Evolutionary conservation across 495 filamentous ascomycete species (phyloP), one percentile per base, ranked within the genome.

Genomic region (Rhizodiscina lignyota): DNA sequence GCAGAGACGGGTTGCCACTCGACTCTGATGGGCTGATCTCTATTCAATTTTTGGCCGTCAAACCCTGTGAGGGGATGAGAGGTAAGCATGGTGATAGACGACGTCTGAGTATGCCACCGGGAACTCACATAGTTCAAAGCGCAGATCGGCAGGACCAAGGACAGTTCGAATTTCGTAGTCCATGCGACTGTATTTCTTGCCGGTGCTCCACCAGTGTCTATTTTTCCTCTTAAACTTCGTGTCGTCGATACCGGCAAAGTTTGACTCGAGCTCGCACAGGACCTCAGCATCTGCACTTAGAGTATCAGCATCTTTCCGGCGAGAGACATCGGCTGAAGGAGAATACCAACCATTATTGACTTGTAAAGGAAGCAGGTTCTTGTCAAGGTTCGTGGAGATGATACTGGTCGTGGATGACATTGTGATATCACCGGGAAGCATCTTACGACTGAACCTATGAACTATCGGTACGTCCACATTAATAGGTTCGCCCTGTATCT

Each of bases 141-240:
- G 42, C 11, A 57, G 44, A 21, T 57, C 54, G 1, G 54, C 54
- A 12, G 54, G 53, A 2, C 54, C 54, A 23, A 58, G 51, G 8
- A 58, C 19, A 18, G 55, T 52, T 11, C 39, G 35, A 13, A 61
- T 39, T 29, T 57, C 41, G 34, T 60, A 60, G 15, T 56, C 48
- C 19, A 61, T 49, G 35, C 50, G 44, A 33, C 47, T 47, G 36
- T 61, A 59, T 33, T 51, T 52, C 32, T 49, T 41, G 4, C 54
- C 50, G 1, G 43, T n/a, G 15, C 41, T 50, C 56, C 56, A 61
- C 40, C 52, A 60, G 20, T 48, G 48, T 27, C 41, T 44, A 38
- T 60, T 58, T 41, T 59, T 60, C 24, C 53, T 46, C 26, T 53
- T 50, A 40, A 59, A 62, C 11, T 46, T 43, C 18, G 38, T 47